These are phyloP conservation scores for Lasiosphaeria ovina DNA, from an alignment of 495 filamentous ascomycete genomes.

Conservation along the genomic window DNA sequence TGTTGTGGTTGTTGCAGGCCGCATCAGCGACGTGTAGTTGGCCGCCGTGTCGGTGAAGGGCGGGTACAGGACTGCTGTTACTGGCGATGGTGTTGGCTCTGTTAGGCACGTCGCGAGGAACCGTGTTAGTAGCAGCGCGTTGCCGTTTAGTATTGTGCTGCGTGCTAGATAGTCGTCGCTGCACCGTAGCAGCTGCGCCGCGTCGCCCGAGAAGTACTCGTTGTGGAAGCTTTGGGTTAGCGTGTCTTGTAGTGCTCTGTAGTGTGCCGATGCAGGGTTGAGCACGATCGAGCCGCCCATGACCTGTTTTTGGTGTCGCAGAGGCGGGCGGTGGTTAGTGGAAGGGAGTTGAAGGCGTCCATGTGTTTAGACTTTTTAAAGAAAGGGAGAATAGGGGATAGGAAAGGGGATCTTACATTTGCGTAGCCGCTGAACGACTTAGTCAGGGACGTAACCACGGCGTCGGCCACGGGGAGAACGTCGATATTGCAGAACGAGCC, in stretches of 20 bases:
- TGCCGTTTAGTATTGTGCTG: conserved; percentile 40
- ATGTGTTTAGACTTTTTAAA: conserved; percentile 7
- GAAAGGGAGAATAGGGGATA: conserved; percentile 19
- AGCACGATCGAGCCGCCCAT: conserved; percentile 48
- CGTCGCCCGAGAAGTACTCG: conserved; percentile 42
- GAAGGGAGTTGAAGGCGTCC: neutral
- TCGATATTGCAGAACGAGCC: conserved; percentile 51
- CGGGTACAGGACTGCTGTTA: conserved; percentile 43
- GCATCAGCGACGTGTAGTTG: conserved; percentile 39
- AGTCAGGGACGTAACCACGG: conserved; percentile 47
- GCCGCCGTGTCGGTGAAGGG: conserved; percentile 27
- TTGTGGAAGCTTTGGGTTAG: conserved; percentile 35
- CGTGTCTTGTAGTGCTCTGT: conserved; percentile 29
- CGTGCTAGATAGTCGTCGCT: conserved; percentile 41
- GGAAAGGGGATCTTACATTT: conserved; percentile 43
- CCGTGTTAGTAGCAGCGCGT: conserved; percentile 38
- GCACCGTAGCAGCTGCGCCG: conserved; percentile 40
- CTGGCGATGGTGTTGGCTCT: conserved; percentile 24
- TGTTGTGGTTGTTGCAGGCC: conserved; percentile 29
- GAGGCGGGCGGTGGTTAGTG: no score
- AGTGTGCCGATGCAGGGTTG: conserved; percentile 35
- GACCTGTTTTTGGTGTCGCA: conserved; percentile 19
- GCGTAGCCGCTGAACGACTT: conserved; percentile 53
- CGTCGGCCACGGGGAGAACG: conserved; percentile 40
- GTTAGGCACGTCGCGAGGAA: conserved; percentile 27